Conservation (phyloP, 495 filamentous ascomycete species). For the Aspergillus carlsbadensis region DNA sequence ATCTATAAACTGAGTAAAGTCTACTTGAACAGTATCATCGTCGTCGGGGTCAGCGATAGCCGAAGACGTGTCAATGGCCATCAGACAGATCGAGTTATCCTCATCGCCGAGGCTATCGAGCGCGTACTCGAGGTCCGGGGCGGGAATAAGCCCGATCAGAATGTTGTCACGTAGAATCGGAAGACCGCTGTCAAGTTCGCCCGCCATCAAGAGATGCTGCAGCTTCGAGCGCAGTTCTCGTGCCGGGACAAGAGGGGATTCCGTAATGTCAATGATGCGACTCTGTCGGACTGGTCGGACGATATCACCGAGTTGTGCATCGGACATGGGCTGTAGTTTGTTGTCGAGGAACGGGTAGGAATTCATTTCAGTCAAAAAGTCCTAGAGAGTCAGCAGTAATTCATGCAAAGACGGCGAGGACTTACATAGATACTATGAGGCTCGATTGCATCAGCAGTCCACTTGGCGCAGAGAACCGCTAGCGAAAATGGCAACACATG, state of each 20-base stretch:
- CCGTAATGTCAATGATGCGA: conserved; percentile 83
- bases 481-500: conserved; percentile 95
- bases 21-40: conserved; percentile 45
- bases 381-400: conserved; percentile 45
- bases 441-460: conserved; percentile 95
- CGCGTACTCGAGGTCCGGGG: conserved; percentile 91
- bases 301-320: conserved; percentile 80
- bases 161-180: conserved; percentile 77
- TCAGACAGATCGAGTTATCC: conserved; percentile 71
- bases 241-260: conserved; percentile 74
- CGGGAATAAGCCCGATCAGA: conserved; percentile 89
- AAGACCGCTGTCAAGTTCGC: conserved; percentile 89
- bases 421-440: conserved; percentile 89
- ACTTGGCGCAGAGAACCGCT: conserved; percentile 89
- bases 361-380: conserved; percentile 94
- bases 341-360: conserved; percentile 94
- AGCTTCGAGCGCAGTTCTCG: conserved; percentile 74
- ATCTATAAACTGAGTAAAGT: conserved; percentile 92
- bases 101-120: conserved; percentile 79
- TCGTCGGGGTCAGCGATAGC: conserved; percentile 53
- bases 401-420: conserved; percentile 30
- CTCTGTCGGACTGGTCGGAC: conserved; percentile 69
- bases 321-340: conserved; percentile 87
- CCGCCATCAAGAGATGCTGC: conserved; percentile 74
- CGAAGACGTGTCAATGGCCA: conserved; percentile 62